A percentile compares a stretch with the other conserved stretches of the same genome.
Conservation (phyloP, 1,139 yeast genomes). For the Spathaspora jeffriesii region DNA sequence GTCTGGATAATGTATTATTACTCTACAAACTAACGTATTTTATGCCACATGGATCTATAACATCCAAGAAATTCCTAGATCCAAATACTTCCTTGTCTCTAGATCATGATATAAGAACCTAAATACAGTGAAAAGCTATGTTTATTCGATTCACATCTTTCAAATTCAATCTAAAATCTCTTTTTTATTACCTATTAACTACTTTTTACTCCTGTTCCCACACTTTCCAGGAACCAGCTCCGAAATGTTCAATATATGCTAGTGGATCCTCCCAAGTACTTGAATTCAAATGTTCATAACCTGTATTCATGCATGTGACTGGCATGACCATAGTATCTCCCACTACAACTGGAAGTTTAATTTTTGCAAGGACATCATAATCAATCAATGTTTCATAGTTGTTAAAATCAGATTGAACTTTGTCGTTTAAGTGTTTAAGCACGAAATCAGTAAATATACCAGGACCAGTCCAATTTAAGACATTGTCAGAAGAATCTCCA, state of each 20-base stretch:
- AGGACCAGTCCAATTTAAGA: background rate
- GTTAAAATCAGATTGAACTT: background rate
- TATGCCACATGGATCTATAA: too few species aligned
- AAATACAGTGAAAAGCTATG: too few species aligned
- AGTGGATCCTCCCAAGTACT: background rate
- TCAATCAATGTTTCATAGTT: background rate
- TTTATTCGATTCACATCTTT: too few species aligned
- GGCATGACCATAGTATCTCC: background rate
- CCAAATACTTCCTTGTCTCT: too few species aligned
- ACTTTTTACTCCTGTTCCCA: too few species aligned
- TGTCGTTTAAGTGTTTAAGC: too few species aligned
- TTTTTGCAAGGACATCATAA: background rate
- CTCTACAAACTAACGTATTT: too few species aligned
- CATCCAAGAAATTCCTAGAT: too few species aligned
- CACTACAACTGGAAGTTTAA: background rate
- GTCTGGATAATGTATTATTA: too few species aligned
- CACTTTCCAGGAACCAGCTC: background rate
- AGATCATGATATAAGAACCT: too few species aligned
- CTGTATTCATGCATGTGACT: background rate
- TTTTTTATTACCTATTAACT: too few species aligned
- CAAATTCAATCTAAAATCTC: too few species aligned
- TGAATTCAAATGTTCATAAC: background rate
- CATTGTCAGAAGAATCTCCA: background rate
- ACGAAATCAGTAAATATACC: background rate
- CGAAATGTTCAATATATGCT: background rate